Conservation (phyloP, 2,329 filamentous ascomycete genomes). For the Fusarium sp. region DNA sequence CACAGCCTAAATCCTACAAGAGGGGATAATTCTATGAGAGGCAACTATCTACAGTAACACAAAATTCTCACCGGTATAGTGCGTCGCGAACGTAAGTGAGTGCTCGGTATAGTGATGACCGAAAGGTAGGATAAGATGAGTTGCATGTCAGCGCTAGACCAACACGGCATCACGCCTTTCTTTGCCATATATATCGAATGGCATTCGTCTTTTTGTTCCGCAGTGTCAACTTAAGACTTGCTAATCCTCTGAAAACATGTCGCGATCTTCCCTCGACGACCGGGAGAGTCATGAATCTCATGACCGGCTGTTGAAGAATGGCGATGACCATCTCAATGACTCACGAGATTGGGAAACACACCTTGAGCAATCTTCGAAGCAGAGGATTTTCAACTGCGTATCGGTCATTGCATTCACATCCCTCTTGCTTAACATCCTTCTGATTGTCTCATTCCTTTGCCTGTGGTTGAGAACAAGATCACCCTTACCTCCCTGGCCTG, state of each 20-base stretch:
- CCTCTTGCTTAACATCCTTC: background rate
- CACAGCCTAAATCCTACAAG: conserved; percentile 1
- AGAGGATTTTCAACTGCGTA: background rate
- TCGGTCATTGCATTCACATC: background rate
- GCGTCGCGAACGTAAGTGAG: background rate
- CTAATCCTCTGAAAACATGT: background rate
- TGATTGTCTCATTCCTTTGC: background rate
- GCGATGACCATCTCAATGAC: background rate
- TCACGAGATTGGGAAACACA: background rate
- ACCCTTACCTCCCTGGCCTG: background rate
- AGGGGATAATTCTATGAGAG: background rate
- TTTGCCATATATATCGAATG: background rate
- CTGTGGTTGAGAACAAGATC: background rate
- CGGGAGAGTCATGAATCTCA: background rate
- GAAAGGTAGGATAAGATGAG: background rate
- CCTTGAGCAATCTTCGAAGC: no score
- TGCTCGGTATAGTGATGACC: background rate
- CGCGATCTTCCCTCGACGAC: background rate
- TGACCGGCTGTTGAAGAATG: background rate
- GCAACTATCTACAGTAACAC: background rate
- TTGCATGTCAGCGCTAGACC: background rate
- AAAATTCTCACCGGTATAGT: background rate
- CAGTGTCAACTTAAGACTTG: fast-evolving
- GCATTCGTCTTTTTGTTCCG: background rate
- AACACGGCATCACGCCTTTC: background rate